Percentiles rank a stretch among this genome's conserved stretches.
Conservation (phyloP, 176 grass and related monocot species). For the Alloteropsis semialata region DNA sequence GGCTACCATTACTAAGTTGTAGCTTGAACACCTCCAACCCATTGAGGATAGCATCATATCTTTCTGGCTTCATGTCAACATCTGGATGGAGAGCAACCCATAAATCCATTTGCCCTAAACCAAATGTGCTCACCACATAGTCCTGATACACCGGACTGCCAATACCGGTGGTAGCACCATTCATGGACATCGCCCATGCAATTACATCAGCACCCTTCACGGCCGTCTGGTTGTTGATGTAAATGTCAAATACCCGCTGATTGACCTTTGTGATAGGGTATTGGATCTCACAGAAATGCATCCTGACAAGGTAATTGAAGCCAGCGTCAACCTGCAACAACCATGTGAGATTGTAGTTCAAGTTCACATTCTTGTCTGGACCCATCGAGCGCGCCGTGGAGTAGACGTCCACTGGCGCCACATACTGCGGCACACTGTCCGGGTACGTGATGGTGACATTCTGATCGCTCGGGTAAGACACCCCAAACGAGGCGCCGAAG, state of each 20-base stretch:
- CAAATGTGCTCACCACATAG: slow-evolving; percentile 47
- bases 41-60: slow-evolving; percentile 77
- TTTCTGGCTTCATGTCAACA: slow-evolving; percentile 20
- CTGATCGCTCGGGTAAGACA: slow-evolving; percentile 52
- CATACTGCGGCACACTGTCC: slow-evolving; percentile 37
- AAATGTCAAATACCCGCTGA: slow-evolving; percentile 73
- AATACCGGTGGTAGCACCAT: background rate
- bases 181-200: background rate
- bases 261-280: slow-evolving; percentile 45
- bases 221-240: slow-evolving; percentile 72
- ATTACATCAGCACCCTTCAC: slow-evolving; percentile 55
- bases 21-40: slow-evolving; percentile 91
- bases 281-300: slow-evolving; percentile 97
- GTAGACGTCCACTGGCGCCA: slow-evolving; percentile 70
- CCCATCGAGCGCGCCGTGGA: slow-evolving; percentile 84
- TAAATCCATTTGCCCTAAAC: slow-evolving; percentile 54
- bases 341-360: slow-evolving; percentile 80
- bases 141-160: slow-evolving; percentile 63
- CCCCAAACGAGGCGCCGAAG: slow-evolving; percentile 49
- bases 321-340: slow-evolving; percentile 75
- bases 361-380: slow-evolving; percentile 45
- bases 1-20: slow-evolving; percentile 57
- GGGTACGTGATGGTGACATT: slow-evolving; percentile 67
- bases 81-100: slow-evolving; percentile 70
- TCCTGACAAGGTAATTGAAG: slow-evolving; percentile 65